Evolutionary conservation across 2,329 filamentous ascomycete species (phyloP), one percentile per base, ranked within the genome.

Genomic region (Ophiognomonia clavigignenti-juglandacearum): DNA sequence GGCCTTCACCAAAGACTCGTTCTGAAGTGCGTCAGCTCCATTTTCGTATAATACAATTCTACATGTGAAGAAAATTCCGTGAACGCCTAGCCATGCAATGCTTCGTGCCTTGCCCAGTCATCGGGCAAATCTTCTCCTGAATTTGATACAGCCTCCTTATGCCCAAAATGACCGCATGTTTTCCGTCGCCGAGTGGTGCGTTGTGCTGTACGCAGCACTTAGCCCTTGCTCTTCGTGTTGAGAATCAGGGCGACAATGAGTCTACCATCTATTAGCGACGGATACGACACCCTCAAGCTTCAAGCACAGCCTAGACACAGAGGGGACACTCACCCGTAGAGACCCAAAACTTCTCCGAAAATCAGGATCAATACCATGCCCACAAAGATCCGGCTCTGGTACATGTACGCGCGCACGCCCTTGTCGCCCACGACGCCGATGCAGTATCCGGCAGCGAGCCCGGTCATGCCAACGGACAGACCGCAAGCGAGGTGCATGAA

Each of bases 361-460:
- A 98, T 98, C 54, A 97, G 78, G 58, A 97, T 97, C 60, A 98
- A 72, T 39, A 98, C 92, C 93, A 97, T 97, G 67, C 93, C 93
- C 41, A 98, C 93, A 59, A 96, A 98, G 56, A 98, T 86, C 54
- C 92, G 82, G 41, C 88, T 95, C 69, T 98, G 93, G 61, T 89
- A 82, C 90, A 98, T 96, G 72, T 95, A 97, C 48, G 90, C 84
- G 59, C 93, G 83, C 44, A 97, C 92, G 52, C 93, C 91, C 70
- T 84, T 85, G 71, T 98, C 95, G 56, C 93, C 93, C 19, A 98
- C 92, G 53, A 96, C 81, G 46, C 93, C 93, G 66, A 98, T 98
- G 50, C 90, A 88, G 71, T 97, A 98, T 45, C 93, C 93, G 51
- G 93, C 93, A 26, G 93, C 91, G 43, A 97, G 77, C 59, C 93